Percentiles rank a stretch among this genome's conserved stretches.
These are phyloP conservation scores for Babesia bigemina DNA, from an alignment of 169 alveolate genomes.

Conservation along the genomic window DNA sequence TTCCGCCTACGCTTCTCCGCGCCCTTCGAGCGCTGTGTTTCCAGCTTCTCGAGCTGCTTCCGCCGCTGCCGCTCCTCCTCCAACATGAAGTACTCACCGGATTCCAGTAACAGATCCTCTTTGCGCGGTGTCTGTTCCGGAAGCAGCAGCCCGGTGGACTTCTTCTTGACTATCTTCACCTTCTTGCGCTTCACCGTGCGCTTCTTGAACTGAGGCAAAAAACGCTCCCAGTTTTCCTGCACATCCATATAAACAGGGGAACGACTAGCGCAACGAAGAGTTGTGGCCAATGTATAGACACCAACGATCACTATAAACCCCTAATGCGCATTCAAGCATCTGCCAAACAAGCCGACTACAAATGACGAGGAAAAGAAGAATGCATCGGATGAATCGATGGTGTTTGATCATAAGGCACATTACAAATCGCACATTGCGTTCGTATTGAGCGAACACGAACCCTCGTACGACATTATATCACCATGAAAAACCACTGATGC, in stretches of 20 bases:
- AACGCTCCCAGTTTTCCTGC: conserved; percentile 94
- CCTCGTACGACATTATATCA: no score
- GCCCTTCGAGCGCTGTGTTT: conserved; percentile 49
- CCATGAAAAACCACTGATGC: background rate
- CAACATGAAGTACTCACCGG: conserved; percentile 96
- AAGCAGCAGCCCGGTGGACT: conserved; percentile 86
- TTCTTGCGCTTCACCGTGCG: conserved; percentile 89
- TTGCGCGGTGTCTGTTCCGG: conserved; percentile 90
- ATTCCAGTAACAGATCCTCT: conserved; percentile 95
- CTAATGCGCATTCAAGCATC: background rate
- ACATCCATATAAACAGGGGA: conserved; percentile 29
- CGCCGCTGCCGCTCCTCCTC: conserved; percentile 72
- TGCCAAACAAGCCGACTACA: background rate
- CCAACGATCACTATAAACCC: background rate
- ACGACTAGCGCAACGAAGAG: background rate
- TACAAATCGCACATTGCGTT: no score
- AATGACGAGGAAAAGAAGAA: background rate
- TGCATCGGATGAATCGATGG: no score
- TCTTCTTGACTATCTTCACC: conserved; percentile 82
- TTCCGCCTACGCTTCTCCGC: conserved; percentile 36
- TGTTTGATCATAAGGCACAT: no score
- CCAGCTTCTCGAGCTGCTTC: conserved; percentile 34
- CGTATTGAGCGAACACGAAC: no score
- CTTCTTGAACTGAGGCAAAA: conserved; percentile 97
- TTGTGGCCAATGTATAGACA: no score